phyloP scores from a whole-genome alignment of 2,329 filamentous ascomycete species.

The Capronia epimyces region DNA sequence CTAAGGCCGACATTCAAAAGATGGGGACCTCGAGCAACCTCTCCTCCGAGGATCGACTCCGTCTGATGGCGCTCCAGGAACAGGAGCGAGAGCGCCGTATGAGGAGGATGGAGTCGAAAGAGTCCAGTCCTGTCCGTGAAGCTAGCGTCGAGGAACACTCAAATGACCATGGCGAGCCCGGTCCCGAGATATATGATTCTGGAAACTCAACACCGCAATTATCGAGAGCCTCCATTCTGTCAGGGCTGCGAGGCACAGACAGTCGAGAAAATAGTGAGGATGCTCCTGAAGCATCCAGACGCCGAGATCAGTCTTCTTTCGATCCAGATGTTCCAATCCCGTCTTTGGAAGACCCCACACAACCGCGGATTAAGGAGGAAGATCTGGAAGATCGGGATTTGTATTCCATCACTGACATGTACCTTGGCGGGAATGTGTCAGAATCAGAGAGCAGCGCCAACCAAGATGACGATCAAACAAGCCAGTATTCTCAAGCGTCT shows the following conservation, averaged over 20 bases:
- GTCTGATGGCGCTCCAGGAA: conserved; percentile 73
- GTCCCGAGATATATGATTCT: conserved; percentile 55
- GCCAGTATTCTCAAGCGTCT: conserved; percentile 49
- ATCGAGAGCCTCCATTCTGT: conserved; percentile 86
- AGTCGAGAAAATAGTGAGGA: conserved; percentile 44
- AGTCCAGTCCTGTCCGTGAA: conserved; percentile 37
- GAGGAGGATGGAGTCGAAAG: conserved; percentile 51
- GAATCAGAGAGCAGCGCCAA: conserved; percentile 29
- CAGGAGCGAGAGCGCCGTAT: conserved; percentile 65
- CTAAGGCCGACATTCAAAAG: conserved; percentile 71
- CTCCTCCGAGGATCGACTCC: conserved; percentile 77
- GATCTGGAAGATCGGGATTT: conserved; percentile 58
- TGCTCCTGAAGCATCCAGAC: conserved; percentile 29
- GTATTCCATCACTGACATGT: conserved; percentile 63
- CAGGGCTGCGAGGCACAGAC: conserved; percentile 64
- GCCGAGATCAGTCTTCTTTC: conserved; percentile 38
- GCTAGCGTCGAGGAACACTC: conserved; percentile 30
- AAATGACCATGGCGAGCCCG: conserved; percentile 27
- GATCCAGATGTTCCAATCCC: conserved; percentile 89
- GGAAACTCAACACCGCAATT: conserved; percentile 52
- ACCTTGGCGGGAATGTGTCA: conserved; percentile 46
- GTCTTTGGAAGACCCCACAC: conserved; percentile 62
- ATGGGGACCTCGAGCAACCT: conserved; percentile 70
- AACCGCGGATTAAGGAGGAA: conserved; percentile 54
- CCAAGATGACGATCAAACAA: conserved; percentile 45